A percentile compares a stretch with the other conserved stretches of the same genome.
phyloP scores from a whole-genome alignment of 163 green algal genomes.

The Scenedesmus sp. region DNA sequence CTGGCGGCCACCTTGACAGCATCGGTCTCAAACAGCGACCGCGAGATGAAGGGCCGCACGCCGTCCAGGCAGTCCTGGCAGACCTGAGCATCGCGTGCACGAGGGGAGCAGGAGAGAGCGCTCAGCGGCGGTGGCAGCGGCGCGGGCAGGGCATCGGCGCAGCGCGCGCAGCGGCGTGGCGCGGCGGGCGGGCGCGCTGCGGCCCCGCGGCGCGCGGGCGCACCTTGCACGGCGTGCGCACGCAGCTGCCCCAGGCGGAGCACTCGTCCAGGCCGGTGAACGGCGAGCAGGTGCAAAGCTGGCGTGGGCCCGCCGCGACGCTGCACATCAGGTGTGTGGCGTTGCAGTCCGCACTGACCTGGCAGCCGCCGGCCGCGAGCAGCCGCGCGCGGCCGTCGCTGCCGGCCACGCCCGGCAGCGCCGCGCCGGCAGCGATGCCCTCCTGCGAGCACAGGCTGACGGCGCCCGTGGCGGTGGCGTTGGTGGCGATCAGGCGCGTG shows the following conservation, averaged over 20 bases:
- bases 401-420: neutral
- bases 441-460: constrained; percentile 5
- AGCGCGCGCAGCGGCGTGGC: too few relatives aligned
- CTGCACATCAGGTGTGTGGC: constrained; percentile 13
- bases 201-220: too few relatives aligned
- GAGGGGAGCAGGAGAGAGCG: too few relatives aligned
- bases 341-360: neutral
- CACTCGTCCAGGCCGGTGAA: constrained; percentile 10
- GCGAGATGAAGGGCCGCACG: neutral
- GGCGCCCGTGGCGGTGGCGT: neutral
- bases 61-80: constrained; percentile 4
- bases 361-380: neutral
- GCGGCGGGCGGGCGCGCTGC: too few relatives aligned
- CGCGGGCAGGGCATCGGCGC: too few relatives aligned
- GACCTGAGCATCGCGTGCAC: too few relatives aligned
- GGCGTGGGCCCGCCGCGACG: neutral
- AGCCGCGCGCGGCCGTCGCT: neutral
- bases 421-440: neutral
- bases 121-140: too few relatives aligned
- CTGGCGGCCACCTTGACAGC: neutral
- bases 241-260: neutral
- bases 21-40: constrained; percentile 18
- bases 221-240: constrained; percentile 15
- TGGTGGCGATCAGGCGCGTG: neutral
- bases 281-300: constrained; percentile 4